A percentile compares a stretch with the other conserved stretches of the same genome.
Conservation (phyloP, 139 green algal genomes). For the Mesostigma viride region DNA sequence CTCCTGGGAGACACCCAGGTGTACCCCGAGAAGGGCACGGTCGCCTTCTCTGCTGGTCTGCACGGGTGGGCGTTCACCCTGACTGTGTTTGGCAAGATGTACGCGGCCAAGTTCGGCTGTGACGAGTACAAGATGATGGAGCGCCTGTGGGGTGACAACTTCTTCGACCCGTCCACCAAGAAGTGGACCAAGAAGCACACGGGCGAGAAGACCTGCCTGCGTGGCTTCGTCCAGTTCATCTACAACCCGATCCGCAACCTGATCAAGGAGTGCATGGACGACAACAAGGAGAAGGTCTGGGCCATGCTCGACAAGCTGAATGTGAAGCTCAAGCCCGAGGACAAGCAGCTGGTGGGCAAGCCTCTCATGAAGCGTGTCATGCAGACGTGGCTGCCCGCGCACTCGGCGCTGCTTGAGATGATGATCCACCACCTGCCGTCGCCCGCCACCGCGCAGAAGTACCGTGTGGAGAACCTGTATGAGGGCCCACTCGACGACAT, state of each 20-base stretch:
- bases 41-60: slow-evolving; percentile 94
- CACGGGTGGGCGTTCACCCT: slow-evolving; percentile 99
- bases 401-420: slow-evolving; percentile 94
- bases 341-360: slow-evolving; percentile 91
- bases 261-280: slow-evolving; percentile 89
- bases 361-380: slow-evolving; percentile 69
- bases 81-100: slow-evolving; percentile 90
- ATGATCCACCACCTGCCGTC: slow-evolving; percentile 82
- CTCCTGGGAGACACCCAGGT: slow-evolving; percentile 90
- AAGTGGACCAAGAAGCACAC: slow-evolving; percentile 97
- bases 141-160: slow-evolving; percentile 94
- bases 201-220: slow-evolving; percentile 72
- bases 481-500: slow-evolving; percentile 91
- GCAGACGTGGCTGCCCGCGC: slow-evolving; percentile 85
- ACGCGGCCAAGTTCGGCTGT: slow-evolving; percentile 92
- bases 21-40: slow-evolving; percentile 92
- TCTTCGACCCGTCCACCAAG: slow-evolving; percentile 92
- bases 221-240: slow-evolving; percentile 96
- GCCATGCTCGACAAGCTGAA: slow-evolving; percentile 83
- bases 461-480: slow-evolving; percentile 94
- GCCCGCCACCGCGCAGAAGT: slow-evolving; percentile 74
- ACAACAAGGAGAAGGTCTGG: slow-evolving; percentile 93
- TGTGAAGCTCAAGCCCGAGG: slow-evolving; percentile 77
- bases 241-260: slow-evolving; percentile 88
- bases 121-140: slow-evolving; percentile 85